Evolutionary conservation across 129 eudicot species (phyloP), one percentile per base, ranked within the genome.

Genomic region (Flaveria robusta): DNA sequence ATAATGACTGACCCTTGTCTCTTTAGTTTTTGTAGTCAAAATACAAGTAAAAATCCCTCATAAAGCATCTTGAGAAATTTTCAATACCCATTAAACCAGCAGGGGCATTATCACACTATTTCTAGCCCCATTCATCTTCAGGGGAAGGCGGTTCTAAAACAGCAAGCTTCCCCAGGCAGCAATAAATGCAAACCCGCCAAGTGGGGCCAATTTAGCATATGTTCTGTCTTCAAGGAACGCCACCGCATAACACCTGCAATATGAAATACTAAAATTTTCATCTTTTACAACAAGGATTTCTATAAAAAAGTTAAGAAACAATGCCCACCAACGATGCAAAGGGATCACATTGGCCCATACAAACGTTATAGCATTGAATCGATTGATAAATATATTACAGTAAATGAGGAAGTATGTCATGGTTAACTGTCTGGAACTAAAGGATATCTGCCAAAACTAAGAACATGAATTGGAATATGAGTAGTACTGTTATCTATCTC

Each of bases 131-230:
- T 58, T 83, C 49, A 50, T 27, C 27, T 52, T 68, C 66, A 49
- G 68, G 72, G 68, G 72, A 75, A 80, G 12, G 66, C 37, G 3
- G 13, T 41, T 68, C 74, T 81, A 93, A 47, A 93, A 93, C 60
- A 94, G 80, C 84, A 94, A 91, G 94, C 92, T 91, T 64, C 88
- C 99, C 97, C 99, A 94, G 34, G 91, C 97, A 54, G 87, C 97
- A 74, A 91, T 87, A 79, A 94, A 94, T 37, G 97, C 99, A 74
- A 94, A 84, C 41, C 99, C 99, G 69, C 99, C 99, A 62, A 94
- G 82, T 3, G 99, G 99, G 26, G 99, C 97, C 66, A 94, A 51
- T 76, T 52, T 81, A 19, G 91, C 82, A 67, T 89, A 94, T n/a
- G 81, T 86, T 83, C 99, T 84, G 75, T 94, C 99, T 83, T 94